These are phyloP conservation scores for Diaporthe citrichinensis DNA, from an alignment of 2,329 filamentous ascomycete species.

Conservation along the genomic window DNA sequence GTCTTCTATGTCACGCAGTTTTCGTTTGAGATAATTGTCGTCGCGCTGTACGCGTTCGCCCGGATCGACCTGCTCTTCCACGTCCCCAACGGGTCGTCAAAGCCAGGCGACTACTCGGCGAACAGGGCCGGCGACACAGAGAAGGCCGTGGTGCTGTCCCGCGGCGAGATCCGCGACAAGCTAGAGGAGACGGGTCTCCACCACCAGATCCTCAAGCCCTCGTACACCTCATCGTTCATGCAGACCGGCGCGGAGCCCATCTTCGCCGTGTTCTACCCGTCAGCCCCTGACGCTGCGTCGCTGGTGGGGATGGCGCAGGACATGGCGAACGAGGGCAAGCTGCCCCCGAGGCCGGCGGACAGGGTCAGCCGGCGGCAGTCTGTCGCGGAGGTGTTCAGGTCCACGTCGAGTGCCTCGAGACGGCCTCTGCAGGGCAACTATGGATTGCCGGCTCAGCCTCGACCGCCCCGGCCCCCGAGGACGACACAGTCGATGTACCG, in stretches of 20 bases:
- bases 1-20: slow-evolving; percentile 55
- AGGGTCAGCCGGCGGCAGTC: slow-evolving; percentile 37
- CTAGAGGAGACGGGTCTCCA: slow-evolving; percentile 39
- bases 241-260: slow-evolving; percentile 1
- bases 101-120: slow-evolving; percentile 47
- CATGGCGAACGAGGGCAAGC: neutral
- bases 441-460: slow-evolving; percentile 10
- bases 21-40: slow-evolving; percentile 49
- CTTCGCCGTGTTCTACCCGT: slow-evolving; percentile 33
- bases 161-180: slow-evolving; percentile 42
- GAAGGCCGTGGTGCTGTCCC: slow-evolving; percentile 36
- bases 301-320: neutral
- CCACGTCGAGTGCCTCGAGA: neutral
- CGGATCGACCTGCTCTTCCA: slow-evolving; percentile 51
- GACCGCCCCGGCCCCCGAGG: neutral
- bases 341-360: slow-evolving; percentile 26
- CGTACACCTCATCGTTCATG: slow-evolving; percentile 8
- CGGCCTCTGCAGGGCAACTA: neutral
- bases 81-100: slow-evolving; percentile 49
- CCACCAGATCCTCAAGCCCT: slow-evolving; percentile 42
- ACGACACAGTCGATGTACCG: slow-evolving; percentile 19
- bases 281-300: slow-evolving; percentile 9
- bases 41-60: slow-evolving; percentile 47
- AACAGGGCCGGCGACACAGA: slow-evolving; percentile 16
- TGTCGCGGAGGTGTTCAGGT: neutral